These are phyloP conservation scores for Sophora flavescens DNA, from an alignment of 306 rosid genomes.

Conservation along the genomic window DNA sequence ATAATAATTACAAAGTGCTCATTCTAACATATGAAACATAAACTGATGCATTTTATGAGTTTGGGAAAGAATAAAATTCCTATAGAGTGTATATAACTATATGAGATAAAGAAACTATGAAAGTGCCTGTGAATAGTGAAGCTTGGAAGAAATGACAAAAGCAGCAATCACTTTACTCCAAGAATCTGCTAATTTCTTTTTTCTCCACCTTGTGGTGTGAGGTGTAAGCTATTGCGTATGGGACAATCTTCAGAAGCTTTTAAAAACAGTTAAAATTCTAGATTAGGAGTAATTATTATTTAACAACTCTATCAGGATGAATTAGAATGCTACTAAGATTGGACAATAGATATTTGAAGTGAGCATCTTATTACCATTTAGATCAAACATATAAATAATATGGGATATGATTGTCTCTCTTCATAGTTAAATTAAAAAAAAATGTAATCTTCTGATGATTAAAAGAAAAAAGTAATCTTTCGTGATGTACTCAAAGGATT, in stretches of 20 bases:
- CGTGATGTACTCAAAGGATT: slow-evolving; percentile 36
- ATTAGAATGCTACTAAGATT: slow-evolving; percentile 12
- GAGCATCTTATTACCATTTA: slow-evolving; percentile 34
- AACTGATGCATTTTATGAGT: not conserved
- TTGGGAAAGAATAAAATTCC: not conserved
- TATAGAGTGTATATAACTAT: not conserved
- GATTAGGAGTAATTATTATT: slow-evolving; percentile 35
- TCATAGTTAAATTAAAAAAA: slow-evolving; percentile 37
- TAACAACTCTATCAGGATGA: slow-evolving; percentile 15
- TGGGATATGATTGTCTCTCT: slow-evolving; percentile 39
- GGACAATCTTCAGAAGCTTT: slow-evolving; percentile 36
- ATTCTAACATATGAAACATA: slow-evolving; percentile 3
- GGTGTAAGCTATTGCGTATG: slow-evolving; percentile 48
- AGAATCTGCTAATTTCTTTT: slow-evolving; percentile 47
- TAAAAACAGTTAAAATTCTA: slow-evolving; percentile 22
- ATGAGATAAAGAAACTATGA: slow-evolving; percentile 6
- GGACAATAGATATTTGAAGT: slow-evolving; percentile 25
- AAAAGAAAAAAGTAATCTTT: slow-evolving; percentile 20
- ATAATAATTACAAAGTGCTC: slow-evolving; percentile 1
- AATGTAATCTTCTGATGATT: slow-evolving; percentile 41
- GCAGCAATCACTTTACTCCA: slow-evolving; percentile 45
- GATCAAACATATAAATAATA: slow-evolving; percentile 24
- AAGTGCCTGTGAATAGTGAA: not conserved
- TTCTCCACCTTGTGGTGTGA: slow-evolving; percentile 48
- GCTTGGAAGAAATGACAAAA: slow-evolving; percentile 40